Evolutionary conservation across 257 asterid genomes (phyloP), one percentile per base, ranked within the genome.

Genomic region (Jacaranda copaia): DNA sequence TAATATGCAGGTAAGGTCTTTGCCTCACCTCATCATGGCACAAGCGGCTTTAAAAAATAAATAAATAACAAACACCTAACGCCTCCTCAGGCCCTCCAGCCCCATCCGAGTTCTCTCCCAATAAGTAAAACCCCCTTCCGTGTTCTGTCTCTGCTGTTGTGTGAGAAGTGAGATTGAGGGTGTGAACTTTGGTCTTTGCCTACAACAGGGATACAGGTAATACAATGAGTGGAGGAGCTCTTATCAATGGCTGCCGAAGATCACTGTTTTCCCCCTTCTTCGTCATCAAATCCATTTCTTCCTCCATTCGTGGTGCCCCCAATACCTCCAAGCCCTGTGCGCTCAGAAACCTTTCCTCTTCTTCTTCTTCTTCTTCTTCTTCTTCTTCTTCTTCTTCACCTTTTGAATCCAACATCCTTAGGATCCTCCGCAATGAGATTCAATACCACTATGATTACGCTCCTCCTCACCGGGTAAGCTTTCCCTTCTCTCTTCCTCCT

Each of bases 381-480:
- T n/a, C n/a, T n/a, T n/a, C 73, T 13, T 77, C 63, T 6, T 14
- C 63, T 19, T 20, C 52, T 36, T 79, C 82, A 61, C 88, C 85
- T 6, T 59, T 80, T 36, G 76, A 75, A 18, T 80, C 85, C 20
- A 87, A 83, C 65, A 25, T 87, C 15, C 76, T 68, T 0, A 72
- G 85, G 60, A 76, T 84, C 45, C 77, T 87, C 20, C 70, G 79
- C 18, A 73, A 72, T 20, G 88, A 87, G 79, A 80, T 87, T 68
- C 82, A 84, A 76, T 82, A 77, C 83, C 87, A 81, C 14, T 48
- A 42, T 48, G 87, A 82, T 57, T 87, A 84, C 80, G 82, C 87
- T 78, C 84, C 87, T 9, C 86, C 88, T 13, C 80, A 80, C 48
- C 82, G 81, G 89, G 89, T 83, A 8, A 20, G 6, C 9, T 45